Evolutionary conservation across 192 early-diverging fungal species (phyloP), one percentile per base, ranked within the genome.

Genomic region (Coemansia sp.): DNA sequence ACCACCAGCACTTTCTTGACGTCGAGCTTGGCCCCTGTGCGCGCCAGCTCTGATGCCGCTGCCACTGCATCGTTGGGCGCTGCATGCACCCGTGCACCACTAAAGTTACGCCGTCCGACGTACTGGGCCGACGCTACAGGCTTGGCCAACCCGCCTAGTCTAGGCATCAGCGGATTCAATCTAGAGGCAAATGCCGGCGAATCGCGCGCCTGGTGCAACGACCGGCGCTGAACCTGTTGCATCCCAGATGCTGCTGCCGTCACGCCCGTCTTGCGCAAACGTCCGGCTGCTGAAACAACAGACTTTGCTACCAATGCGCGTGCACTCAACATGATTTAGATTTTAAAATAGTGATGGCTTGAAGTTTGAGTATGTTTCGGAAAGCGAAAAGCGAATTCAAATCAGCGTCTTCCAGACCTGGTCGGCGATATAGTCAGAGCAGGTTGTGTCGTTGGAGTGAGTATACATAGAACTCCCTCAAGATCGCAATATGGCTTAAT

Each of bases 1-100:
- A 98, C 90, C 32, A 98, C 88, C 18, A 98, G 83, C 9, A 95
- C 95, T 80, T 94, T 93, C 62, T 87, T 89, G 61, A 90, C 88
- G 65, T 89, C 76, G 23, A 76, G 49, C 70, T 83, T 83, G 27
- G 82, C 65, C 2, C 76, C 82, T 2, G 65, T 72, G 13, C 66
- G 69, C 50, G 76, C 75, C 54, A 83, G 73, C 62, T 59, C 54
- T 11, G 76, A 73, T 14, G 82, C 76, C 7, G 69, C 61, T 5
- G 65, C 59, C 16, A 71, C 69, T 0, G 81, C 81, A 22, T 49
- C 45, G 61, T 68, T 63, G 41, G 59, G 24, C 14, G 64, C 23
- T 13, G 37, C 45, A 19, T 80, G 71, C 27, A 73, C 73, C 1
- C 38, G 66, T 11, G 78, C 73, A 0, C 69, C 65, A 48, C 69